Evolutionary conservation across 1,284 basidiomycete genomes (phyloP).

Genomic region (Quambalaria eucalypti): DNA sequence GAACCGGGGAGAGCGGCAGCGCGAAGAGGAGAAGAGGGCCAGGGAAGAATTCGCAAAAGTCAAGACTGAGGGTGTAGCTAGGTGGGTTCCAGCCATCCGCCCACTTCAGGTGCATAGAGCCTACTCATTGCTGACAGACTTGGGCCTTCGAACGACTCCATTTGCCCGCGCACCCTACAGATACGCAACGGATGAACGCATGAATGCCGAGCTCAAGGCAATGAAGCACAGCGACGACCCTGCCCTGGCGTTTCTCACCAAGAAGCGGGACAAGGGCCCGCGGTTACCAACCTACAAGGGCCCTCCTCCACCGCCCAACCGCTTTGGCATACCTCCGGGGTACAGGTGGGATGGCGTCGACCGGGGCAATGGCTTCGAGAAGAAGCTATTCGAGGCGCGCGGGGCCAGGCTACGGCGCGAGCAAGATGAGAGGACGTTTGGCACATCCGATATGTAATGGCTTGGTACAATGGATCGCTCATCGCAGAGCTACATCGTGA

Average conservation of each 20-base stretch:
- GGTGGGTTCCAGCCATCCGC: constrained; percentile 48
- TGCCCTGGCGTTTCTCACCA: constrained; percentile 80
- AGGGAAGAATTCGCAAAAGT: constrained; percentile 59
- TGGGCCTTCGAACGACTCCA: background rate
- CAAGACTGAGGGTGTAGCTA: constrained; percentile 60
- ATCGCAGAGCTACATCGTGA: no score
- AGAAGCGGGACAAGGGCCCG: constrained; percentile 58
- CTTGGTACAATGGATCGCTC: no score
- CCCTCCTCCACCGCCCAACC: constrained; percentile 80
- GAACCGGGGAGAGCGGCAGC: constrained; percentile 82
- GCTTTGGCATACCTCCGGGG: constrained; percentile 86
- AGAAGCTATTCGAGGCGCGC: constrained; percentile 55
- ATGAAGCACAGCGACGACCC: constrained; percentile 88
- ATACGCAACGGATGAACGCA: constrained; percentile 67
- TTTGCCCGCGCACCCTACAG: constrained; percentile 26
- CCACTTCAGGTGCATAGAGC: no score
- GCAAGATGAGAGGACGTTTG: constrained; percentile 2
- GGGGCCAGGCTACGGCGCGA: constrained; percentile 1
- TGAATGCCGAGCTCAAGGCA: constrained; percentile 73
- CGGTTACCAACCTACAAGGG: constrained; percentile 74
- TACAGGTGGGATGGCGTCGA: constrained; percentile 74
- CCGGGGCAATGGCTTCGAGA: constrained; percentile 87
- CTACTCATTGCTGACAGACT: background rate
- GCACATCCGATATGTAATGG: constrained; percentile 6
- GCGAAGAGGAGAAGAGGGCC: constrained; percentile 54